A percentile compares a stretch with the other conserved stretches of the same genome.
Conservation (phyloP, 371 early-diverging fungal species). For the Nematocida homosporus region DNA sequence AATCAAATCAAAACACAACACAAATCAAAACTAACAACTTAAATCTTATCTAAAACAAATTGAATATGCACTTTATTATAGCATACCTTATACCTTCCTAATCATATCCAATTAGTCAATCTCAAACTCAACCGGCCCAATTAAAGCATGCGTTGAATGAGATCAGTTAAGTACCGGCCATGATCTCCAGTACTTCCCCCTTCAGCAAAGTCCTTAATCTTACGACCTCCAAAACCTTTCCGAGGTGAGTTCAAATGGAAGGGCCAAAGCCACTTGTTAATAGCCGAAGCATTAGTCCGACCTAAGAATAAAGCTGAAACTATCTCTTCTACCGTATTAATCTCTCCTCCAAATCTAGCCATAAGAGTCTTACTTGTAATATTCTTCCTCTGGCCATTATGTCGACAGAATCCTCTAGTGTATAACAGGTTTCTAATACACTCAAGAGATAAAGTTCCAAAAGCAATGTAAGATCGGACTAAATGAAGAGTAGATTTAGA, state of each 20-base stretch:
- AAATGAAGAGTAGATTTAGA: conserved; percentile 93
- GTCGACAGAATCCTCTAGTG: conserved; percentile 97
- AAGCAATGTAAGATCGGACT: conserved; percentile 89
- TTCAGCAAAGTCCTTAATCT: conserved; percentile 88
- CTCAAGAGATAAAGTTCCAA: conserved; percentile 91
- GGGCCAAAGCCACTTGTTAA: conserved; percentile 96
- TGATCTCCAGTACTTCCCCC: conserved; percentile 95
- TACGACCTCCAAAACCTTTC: conserved; percentile 87
- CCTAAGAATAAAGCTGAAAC: conserved; percentile 96
- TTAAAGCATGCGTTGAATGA: conserved; percentile 83
- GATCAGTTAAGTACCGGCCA: conserved; percentile 82
- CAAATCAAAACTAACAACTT: background rate
- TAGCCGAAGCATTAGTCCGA: conserved; percentile 83
- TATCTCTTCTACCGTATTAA: conserved; percentile 92
- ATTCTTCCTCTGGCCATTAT: conserved; percentile 86
- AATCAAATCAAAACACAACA: background rate
- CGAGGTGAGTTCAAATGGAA: conserved; percentile 95
- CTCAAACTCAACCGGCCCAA: conserved; percentile 52
- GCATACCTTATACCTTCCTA: background rate
- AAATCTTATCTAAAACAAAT: background rate
- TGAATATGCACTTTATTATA: background rate
- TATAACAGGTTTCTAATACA: conserved; percentile 95
- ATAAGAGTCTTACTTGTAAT: conserved; percentile 89
- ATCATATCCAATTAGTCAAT: conserved; percentile 12
- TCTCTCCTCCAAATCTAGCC: conserved; percentile 80